Conservation (phyloP, 495 filamentous ascomycete genomes). For the Penicillium goetzii region DNA sequence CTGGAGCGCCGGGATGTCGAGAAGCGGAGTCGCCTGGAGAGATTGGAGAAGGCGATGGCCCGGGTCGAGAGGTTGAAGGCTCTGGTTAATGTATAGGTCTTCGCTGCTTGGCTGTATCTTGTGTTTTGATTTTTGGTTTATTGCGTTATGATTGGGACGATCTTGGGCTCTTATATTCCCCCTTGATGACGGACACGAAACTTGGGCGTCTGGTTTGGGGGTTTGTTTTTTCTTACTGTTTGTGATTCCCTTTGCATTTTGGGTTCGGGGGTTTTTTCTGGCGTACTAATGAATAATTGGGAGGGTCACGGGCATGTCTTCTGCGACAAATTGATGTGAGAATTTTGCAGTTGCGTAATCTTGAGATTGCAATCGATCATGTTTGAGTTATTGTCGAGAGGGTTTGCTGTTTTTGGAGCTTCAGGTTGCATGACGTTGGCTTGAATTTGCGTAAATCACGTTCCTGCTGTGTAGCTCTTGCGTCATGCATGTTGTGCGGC, state of each 20-base stretch:
- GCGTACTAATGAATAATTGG: neutral
- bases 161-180: constrained; percentile 12
- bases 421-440: neutral
- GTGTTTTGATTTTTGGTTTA: constrained; percentile 8
- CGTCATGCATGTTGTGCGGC: constrained; percentile 16
- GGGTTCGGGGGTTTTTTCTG: neutral
- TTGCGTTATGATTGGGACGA: constrained; percentile 33
- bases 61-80: constrained; percentile 74
- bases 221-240: constrained; percentile 1
- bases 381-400: neutral
- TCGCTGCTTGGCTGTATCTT: neutral
- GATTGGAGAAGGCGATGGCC: constrained; percentile 77
- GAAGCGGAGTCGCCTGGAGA: constrained; percentile 70
- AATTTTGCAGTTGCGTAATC: neutral
- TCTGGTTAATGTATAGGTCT: constrained; percentile 57
- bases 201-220: constrained; percentile 17
- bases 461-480: constrained; percentile 13
- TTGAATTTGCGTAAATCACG: constrained; percentile 7
- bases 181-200: constrained; percentile 17
- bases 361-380: neutral
- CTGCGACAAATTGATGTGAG: neutral
- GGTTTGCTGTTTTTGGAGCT: neutral
- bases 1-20: constrained; percentile 72
- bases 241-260: constrained; percentile 19
- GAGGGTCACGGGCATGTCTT: neutral